Evolutionary conservation across 176 grass and related monocot genomes (phyloP).

Genomic region (Hordeum vulgare): DNA sequence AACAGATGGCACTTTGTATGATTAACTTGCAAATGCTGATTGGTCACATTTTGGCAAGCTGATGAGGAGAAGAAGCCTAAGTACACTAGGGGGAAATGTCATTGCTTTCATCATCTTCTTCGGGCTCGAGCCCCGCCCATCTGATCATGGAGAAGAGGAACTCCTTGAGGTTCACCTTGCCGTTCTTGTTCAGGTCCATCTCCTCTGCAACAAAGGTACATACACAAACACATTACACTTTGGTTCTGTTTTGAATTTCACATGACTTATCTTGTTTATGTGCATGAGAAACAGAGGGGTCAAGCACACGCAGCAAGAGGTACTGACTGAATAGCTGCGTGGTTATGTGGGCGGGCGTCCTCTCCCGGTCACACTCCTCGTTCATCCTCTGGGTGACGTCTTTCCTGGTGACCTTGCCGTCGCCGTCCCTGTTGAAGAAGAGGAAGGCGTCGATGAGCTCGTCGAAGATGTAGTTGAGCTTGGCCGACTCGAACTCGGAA

Average conservation of each 20-base stretch:
- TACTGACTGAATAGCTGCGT: slow-evolving; percentile 58
- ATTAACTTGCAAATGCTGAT: background rate
- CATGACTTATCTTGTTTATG: background rate
- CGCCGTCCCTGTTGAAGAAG: slow-evolving; percentile 61
- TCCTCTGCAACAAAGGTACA: slow-evolving; percentile 47
- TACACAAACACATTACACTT: background rate
- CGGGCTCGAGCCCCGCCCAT: slow-evolving; percentile 56
- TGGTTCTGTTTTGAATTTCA: background rate
- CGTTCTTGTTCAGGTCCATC: slow-evolving; percentile 68
- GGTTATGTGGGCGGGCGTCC: slow-evolving; percentile 42
- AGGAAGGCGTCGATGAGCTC: slow-evolving; percentile 59
- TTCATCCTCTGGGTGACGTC: slow-evolving; percentile 54
- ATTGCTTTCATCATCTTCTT: slow-evolving; percentile 27
- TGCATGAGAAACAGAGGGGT: background rate
- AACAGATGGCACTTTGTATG: no score
- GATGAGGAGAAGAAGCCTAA: no score
- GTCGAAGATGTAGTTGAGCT: slow-evolving; percentile 56
- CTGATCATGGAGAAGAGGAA: slow-evolving; percentile 58
- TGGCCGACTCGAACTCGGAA: slow-evolving; percentile 29
- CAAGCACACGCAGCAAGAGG: background rate
- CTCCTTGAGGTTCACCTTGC: slow-evolving; percentile 67
- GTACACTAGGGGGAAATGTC: slow-evolving; percentile 1
- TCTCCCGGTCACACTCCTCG: slow-evolving; percentile 48
- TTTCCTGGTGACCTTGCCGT: slow-evolving; percentile 49
- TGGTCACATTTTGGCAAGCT: background rate